Conservation (phyloP, 2,329 filamentous ascomycete genomes). For the Didymella sp. region DNA sequence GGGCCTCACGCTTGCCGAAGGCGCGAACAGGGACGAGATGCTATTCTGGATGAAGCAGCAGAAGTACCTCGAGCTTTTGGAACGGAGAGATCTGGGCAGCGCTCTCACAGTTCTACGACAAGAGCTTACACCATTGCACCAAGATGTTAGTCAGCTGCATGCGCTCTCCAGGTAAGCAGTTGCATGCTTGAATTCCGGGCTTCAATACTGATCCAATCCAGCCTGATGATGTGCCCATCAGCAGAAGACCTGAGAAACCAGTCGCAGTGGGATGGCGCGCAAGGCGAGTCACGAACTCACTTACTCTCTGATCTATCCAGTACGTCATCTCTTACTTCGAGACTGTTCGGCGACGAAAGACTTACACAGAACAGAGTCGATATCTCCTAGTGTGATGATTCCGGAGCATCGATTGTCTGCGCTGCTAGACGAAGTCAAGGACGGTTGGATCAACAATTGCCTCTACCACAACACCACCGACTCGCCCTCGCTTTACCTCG, state of each 20-base stretch:
- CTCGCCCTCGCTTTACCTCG: conserved; percentile 84
- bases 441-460: conserved; percentile 81
- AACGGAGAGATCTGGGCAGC: conserved; percentile 72
- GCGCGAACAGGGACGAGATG: conserved; percentile 79
- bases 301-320: conserved; percentile 84
- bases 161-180: conserved; percentile 72
- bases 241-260: conserved; percentile 76
- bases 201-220: conserved; percentile 47
- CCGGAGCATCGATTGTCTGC: conserved; percentile 86
- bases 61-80: conserved; percentile 91
- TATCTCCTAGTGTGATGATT: conserved; percentile 96
- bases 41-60: conserved; percentile 88
- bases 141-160: conserved; percentile 78
- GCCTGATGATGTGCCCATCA: conserved; percentile 86
- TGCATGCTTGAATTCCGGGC: neutral
- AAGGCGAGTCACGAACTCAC: conserved; percentile 73
- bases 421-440: conserved; percentile 82
- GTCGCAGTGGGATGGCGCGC: conserved; percentile 84
- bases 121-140: conserved; percentile 85
- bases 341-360: neutral
- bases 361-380: conserved; percentile 67
- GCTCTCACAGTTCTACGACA: conserved; percentile 84
- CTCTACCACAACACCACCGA: conserved; percentile 83
- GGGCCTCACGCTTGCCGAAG: conserved; percentile 76
- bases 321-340: conserved; percentile 53